Evolutionary conservation across 345 rosid genomes (phyloP).

Genomic region (Populus deltoides): DNA sequence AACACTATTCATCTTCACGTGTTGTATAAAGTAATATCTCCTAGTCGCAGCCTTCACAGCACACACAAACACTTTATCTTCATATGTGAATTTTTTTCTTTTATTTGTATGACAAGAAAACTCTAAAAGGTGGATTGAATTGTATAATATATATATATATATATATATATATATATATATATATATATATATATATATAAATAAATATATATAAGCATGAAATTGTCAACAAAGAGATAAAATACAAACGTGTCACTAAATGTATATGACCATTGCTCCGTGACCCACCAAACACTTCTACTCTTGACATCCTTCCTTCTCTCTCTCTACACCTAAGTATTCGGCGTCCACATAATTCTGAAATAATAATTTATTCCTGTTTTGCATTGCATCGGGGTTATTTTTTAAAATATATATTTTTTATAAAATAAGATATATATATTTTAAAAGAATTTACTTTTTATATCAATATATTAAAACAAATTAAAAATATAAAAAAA

Average conservation of each 20-base stretch:
- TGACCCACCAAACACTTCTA: slow-evolving; percentile 38
- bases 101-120: neutral
- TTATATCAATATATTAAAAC: too few relatives aligned
- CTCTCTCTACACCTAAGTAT: neutral
- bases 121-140: neutral
- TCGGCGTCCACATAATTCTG: slow-evolving; percentile 39
- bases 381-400: too few relatives aligned
- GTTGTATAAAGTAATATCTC: neutral
- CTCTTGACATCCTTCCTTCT: neutral
- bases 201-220: too few relatives aligned
- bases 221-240: neutral
- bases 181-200: too few relatives aligned
- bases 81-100: too few relatives aligned
- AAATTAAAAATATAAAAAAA: too few relatives aligned
- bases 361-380: neutral
- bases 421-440: too few relatives aligned
- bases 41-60: neutral
- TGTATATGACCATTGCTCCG: neutral
- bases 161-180: too few relatives aligned
- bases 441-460: too few relatives aligned
- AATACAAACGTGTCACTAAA: neutral
- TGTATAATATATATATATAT: neutral
- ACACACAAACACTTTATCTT: neutral
- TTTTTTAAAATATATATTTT: too few relatives aligned
- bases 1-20: slow-evolving; percentile 3